Conservation (phyloP, 495 filamentous ascomycete species). For the Ascodesmis nigricans region DNA sequence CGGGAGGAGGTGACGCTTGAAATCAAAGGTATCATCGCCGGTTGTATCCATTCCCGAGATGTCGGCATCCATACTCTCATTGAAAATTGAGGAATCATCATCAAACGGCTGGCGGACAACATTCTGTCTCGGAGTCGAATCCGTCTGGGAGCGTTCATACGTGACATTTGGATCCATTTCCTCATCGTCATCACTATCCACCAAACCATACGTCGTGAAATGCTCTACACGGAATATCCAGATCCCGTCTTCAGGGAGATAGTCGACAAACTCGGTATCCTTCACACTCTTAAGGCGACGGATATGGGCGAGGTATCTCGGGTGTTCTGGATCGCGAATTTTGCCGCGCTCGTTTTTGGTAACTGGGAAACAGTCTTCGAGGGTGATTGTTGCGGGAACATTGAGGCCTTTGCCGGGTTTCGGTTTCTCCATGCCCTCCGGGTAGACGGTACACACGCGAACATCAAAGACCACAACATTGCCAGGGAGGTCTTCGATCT, state of each 20-base stretch:
- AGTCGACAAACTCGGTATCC: constrained; percentile 61
- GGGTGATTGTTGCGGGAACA: constrained; percentile 59
- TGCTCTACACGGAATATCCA: constrained; percentile 87
- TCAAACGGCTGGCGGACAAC: too few relatives aligned
- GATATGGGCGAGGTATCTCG: constrained; percentile 54
- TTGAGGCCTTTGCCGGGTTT: constrained; percentile 69
- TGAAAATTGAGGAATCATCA: too few relatives aligned
- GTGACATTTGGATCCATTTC: too few relatives aligned
- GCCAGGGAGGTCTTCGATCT: constrained; percentile 41
- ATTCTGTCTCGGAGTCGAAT: constrained; percentile 9
- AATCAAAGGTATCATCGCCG: constrained; percentile 63
- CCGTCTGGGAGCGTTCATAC: too few relatives aligned
- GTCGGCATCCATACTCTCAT: constrained; percentile 19
- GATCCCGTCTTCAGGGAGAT: constrained; percentile 51
- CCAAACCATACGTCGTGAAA: constrained; percentile 86
- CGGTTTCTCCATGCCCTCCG: constrained; percentile 50
- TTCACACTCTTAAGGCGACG: constrained; percentile 52
- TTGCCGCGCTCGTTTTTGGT: constrained; percentile 31
- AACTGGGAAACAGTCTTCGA: constrained; percentile 82
- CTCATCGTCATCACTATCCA: constrained; percentile 50
- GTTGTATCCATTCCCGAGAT: constrained; percentile 18
- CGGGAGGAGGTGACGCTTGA: too few relatives aligned
- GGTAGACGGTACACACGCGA: constrained; percentile 71
- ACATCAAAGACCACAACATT: constrained; percentile 49
- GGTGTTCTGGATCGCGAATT: constrained; percentile 26